phyloP scores from a whole-genome alignment of 257 asterid species.

The Cynanchum wilfordii region DNA sequence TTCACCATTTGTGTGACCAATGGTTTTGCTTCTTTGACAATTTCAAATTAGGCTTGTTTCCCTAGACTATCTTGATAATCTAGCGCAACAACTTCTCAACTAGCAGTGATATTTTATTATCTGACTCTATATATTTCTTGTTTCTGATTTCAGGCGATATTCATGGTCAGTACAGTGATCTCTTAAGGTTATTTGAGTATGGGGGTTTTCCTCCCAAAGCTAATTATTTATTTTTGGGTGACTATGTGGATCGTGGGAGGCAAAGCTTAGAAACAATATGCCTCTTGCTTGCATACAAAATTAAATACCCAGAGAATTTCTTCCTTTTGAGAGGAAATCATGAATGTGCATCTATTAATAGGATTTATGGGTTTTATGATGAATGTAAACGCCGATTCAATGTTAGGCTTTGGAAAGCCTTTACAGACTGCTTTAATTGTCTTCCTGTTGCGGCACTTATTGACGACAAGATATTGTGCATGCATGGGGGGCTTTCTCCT shows the following conservation, averaged over 20 bases:
- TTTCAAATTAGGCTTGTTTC: not conserved
- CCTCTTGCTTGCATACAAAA: constrained; percentile 34
- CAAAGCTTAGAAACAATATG: constrained; percentile 42
- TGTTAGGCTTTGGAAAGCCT: constrained; percentile 35
- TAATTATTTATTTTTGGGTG: constrained; percentile 36
- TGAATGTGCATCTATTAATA: constrained; percentile 36
- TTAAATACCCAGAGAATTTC: constrained; percentile 34
- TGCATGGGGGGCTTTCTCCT: constrained; percentile 45
- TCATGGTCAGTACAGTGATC: constrained; percentile 40
- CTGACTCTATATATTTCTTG: not conserved
- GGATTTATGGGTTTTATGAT: constrained; percentile 38
- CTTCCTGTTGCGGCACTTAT: constrained; percentile 40
- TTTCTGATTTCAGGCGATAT: constrained; percentile 33
- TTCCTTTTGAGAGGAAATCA: constrained; percentile 39
- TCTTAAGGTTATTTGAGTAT: constrained; percentile 35
- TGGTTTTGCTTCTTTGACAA: not conserved
- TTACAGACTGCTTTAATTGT: constrained; percentile 39
- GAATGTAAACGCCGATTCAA: constrained; percentile 39
- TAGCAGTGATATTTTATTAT: not conserved
- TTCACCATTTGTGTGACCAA: not conserved
- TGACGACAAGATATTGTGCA: constrained; percentile 37
- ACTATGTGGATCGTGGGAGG: constrained; percentile 40
- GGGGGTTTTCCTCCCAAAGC: constrained; percentile 40
- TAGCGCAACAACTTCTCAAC: not conserved
- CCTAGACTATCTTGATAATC: not conserved